phyloP scores from a whole-genome alignment of 2,329 filamentous ascomycete species.

The Drechslerella stenobrocha region DNA sequence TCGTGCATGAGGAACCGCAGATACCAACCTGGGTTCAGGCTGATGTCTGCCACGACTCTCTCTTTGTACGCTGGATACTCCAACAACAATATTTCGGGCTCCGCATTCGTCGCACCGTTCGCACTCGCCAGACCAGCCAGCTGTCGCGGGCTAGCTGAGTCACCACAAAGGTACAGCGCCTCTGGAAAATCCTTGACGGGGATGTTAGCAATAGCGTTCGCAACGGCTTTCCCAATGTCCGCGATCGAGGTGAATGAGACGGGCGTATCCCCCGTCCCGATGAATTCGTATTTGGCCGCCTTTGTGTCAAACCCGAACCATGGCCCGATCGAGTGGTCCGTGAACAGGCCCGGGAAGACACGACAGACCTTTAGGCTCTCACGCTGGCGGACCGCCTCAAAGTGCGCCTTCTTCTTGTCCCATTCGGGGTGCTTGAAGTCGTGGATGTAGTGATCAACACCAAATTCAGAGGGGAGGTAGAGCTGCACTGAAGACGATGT shows the following conservation, averaged over 20 bases:
- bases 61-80: constrained; percentile 53
- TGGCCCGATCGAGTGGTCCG: constrained; percentile 55
- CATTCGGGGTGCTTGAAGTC: constrained; percentile 55
- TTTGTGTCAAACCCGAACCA: constrained; percentile 55
- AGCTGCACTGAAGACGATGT: constrained; percentile 52
- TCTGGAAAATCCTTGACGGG: constrained; percentile 51
- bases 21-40: constrained; percentile 53
- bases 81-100: constrained; percentile 51
- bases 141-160: constrained; percentile 51
- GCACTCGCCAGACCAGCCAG: constrained; percentile 53
- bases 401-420: constrained; percentile 54
- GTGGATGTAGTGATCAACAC: constrained; percentile 56
- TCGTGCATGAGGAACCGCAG: constrained; percentile 56
- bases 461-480: constrained; percentile 56
- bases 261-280: constrained; percentile 51
- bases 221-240: constrained; percentile 54
- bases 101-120: constrained; percentile 30
- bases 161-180: constrained; percentile 53
- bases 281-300: constrained; percentile 53
- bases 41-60: constrained; percentile 45
- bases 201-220: constrained; percentile 50
- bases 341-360: constrained; percentile 54
- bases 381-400: constrained; percentile 48
- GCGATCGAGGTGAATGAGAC: constrained; percentile 54
- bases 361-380: constrained; percentile 53